Conservation (phyloP, 768 basidiomycete species). For the Boletus fagicola region DNA sequence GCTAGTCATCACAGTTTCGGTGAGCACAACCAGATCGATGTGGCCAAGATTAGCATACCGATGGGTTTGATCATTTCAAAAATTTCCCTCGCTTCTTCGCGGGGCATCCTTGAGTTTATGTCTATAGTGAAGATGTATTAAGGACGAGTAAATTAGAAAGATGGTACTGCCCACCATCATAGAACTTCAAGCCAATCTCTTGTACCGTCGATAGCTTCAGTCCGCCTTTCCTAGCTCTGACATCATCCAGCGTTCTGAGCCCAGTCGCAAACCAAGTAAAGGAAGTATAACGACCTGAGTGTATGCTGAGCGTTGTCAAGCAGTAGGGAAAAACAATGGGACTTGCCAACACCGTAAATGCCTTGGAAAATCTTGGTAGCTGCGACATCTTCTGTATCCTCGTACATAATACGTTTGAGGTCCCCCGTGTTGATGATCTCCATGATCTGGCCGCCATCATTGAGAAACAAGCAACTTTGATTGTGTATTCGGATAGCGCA, state of each 20-base stretch:
- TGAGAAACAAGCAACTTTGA: neutral
- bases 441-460: constrained; percentile 54
- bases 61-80: constrained; percentile 70
- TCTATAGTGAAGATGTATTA: constrained; percentile 43
- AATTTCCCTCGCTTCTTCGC: constrained; percentile 71
- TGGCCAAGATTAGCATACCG: constrained; percentile 41
- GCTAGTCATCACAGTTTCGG: constrained; percentile 44
- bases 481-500: constrained; percentile 18
- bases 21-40: neutral
- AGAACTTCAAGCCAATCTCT: constrained; percentile 64
- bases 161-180: constrained; percentile 51
- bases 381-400: constrained; percentile 61
- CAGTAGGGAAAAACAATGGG: neutral
- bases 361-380: constrained; percentile 63
- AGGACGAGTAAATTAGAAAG: neutral
- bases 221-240: constrained; percentile 56
- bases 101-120: constrained; percentile 82
- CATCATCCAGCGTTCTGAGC: constrained; percentile 75
- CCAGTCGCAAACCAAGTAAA: constrained; percentile 74
- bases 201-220: constrained; percentile 60
- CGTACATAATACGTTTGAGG: constrained; percentile 65
- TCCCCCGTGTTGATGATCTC: constrained; percentile 77
- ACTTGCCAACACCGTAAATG: constrained; percentile 84
- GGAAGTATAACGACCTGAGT: constrained; percentile 60
- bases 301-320: neutral